Conservation (phyloP, 768 basidiomycete species). For the Pleurotus sapidus region DNA sequence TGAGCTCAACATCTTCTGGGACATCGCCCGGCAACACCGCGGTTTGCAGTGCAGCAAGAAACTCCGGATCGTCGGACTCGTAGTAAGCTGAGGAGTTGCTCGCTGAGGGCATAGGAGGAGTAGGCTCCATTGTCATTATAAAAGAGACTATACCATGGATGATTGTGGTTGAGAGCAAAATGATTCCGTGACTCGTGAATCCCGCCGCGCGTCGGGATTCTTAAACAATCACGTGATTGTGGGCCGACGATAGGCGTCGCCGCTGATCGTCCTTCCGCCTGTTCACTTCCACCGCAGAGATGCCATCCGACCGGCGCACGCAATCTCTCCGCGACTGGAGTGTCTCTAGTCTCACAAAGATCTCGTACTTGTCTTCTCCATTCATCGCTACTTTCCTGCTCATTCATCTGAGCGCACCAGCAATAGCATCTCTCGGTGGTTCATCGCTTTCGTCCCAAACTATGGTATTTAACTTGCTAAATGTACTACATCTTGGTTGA, state of each 20-base stretch:
- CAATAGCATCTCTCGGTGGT: slow-evolving; percentile 69
- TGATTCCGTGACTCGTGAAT: too few species aligned
- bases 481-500: not conserved
- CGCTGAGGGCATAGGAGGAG: slow-evolving; percentile 1
- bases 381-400: slow-evolving; percentile 76
- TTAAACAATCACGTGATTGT: too few species aligned
- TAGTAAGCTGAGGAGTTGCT: slow-evolving; percentile 8
- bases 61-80: slow-evolving; percentile 7
- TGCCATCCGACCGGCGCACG: too few species aligned
- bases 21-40: slow-evolving; percentile 9
- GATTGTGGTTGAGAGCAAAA: too few species aligned
- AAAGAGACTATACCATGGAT: too few species aligned
- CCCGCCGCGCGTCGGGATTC: too few species aligned
- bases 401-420: slow-evolving; percentile 78
- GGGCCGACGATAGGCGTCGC: too few species aligned
- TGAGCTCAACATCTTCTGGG: slow-evolving; percentile 11
- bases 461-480: slow-evolving; percentile 47
- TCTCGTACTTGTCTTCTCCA: slow-evolving; percentile 69
- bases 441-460: slow-evolving; percentile 63
- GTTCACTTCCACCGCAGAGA: too few species aligned
- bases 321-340: too few species aligned
- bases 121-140: not conserved
- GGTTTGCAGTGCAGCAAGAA: slow-evolving; percentile 5
- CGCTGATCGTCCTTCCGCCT: too few species aligned
- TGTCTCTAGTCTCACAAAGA: slow-evolving; percentile 38